These are phyloP conservation scores for Halophytophthora batemanensis DNA, from an alignment of 352 stramenopile species.

Conservation along the genomic window DNA sequence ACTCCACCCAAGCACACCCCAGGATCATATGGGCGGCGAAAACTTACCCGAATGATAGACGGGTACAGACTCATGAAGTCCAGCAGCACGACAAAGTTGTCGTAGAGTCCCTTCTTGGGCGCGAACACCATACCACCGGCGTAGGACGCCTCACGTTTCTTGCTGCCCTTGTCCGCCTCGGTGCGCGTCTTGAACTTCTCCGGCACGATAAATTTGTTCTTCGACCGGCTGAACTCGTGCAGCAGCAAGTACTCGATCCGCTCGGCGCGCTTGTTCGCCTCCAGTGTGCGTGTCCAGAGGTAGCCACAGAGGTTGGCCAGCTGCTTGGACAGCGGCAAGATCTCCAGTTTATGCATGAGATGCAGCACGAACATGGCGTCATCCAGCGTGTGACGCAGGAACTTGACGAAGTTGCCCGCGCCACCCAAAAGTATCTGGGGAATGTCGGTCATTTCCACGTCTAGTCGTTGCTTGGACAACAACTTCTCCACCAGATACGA, in stretches of 20 bases:
- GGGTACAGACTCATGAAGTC: conserved; percentile 99
- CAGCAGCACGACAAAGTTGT: conserved; percentile 99
- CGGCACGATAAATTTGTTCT: conserved; percentile 98
- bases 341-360: conserved; percentile 97
- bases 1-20: background rate
- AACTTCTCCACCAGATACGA: conserved; percentile 92
- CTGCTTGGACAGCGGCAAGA: conserved; percentile 98
- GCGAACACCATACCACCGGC: conserved; percentile 98
- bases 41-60: conserved; percentile 94
- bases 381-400: conserved; percentile 94
- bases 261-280: conserved; percentile 96
- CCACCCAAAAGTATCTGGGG: conserved; percentile 90
- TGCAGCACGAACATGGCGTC: conserved; percentile 96
- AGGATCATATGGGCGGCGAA: background rate
- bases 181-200: conserved; percentile 89
- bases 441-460: conserved; percentile 96
- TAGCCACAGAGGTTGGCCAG: conserved; percentile 98
- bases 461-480: conserved; percentile 82
- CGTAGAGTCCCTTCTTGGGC: conserved; percentile 99
- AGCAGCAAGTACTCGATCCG: conserved; percentile 99
- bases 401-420: conserved; percentile 89
- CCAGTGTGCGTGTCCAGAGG: conserved; percentile 96
- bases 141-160: conserved; percentile 92
- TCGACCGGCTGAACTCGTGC: conserved; percentile 95
- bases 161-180: conserved; percentile 58